A percentile compares a stretch with the other conserved stretches of the same genome.
Evolutionary conservation across 2,329 filamentous ascomycete species (phyloP).

Genomic region (Mycosphaerella arachidis): DNA sequence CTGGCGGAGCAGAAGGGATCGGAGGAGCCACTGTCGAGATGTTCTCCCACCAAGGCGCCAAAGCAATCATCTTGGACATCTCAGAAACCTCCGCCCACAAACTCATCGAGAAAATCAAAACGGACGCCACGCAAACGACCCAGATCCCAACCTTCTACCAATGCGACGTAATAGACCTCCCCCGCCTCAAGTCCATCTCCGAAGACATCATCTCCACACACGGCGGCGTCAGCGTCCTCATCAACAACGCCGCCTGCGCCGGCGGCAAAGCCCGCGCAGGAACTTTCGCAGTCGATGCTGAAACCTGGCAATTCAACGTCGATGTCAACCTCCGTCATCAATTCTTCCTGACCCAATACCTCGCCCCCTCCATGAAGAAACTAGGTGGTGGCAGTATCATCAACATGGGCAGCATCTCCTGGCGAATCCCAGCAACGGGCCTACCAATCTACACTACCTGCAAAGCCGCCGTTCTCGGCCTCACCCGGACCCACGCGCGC

Average conservation of each 20-base stretch:
- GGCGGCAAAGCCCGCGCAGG: conserved; percentile 57
- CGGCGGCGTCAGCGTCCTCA: conserved; percentile 53
- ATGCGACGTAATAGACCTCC: conserved; percentile 51
- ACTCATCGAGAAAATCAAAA: conserved; percentile 40
- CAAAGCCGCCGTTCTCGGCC: conserved; percentile 28
- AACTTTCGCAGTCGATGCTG: conserved; percentile 59
- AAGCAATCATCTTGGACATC: conserved; percentile 59
- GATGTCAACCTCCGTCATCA: conserved; percentile 64
- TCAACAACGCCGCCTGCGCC: conserved; percentile 58
- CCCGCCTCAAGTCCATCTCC: conserved; percentile 48
- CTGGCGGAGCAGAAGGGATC: conserved; percentile 62
- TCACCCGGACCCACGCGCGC: conserved; percentile 28
- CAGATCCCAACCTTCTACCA: conserved; percentile 26
- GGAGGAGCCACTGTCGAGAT: conserved; percentile 56
- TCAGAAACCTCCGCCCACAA: conserved; percentile 47
- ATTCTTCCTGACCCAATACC: conserved; percentile 56
- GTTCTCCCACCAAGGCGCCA: conserved; percentile 56
- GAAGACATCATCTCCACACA: conserved; percentile 40
- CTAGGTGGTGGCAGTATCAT: conserved; percentile 56
- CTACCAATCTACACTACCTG: conserved; percentile 26
- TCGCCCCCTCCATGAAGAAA: conserved; percentile 56
- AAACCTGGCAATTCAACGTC: conserved; percentile 56
- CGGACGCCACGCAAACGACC: conserved; percentile 1
- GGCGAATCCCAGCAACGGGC: conserved; percentile 27
- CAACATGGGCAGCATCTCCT: conserved; percentile 26